These are phyloP conservation scores for Trichoderma sp. DNA, from an alignment of 2,329 filamentous ascomycete species.

Conservation along the genomic window DNA sequence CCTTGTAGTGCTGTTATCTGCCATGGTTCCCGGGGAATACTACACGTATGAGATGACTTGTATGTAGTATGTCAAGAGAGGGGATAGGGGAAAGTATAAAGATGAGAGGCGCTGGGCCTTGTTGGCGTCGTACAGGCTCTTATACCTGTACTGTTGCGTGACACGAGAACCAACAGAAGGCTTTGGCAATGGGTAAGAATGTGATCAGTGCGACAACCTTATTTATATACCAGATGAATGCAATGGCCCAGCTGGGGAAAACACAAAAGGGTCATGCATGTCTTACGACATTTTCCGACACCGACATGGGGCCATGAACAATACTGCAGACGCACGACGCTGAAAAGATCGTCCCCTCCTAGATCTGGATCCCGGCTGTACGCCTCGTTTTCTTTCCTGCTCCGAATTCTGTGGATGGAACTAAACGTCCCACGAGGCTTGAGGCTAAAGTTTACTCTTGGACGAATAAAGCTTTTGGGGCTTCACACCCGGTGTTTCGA, in stretches of 20 bases:
- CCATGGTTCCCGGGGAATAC: not conserved
- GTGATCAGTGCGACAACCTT: slow-evolving; percentile 3
- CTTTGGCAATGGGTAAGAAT: not conserved
- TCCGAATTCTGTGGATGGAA: not conserved
- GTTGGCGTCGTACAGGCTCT: not conserved
- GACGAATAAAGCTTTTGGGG: not conserved
- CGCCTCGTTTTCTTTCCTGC: not conserved
- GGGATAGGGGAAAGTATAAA: not conserved
- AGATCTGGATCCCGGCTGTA: not conserved
- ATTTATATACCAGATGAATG: not conserved
- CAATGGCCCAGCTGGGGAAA: not conserved
- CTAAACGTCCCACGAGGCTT: not conserved
- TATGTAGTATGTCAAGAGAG: not conserved
- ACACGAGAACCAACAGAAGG: not conserved
- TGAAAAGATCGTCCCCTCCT: not conserved
- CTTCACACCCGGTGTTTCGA: not conserved
- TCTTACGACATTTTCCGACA: slow-evolving; percentile 21
- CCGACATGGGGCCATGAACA: not conserved
- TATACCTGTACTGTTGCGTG: not conserved
- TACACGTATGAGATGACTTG: not conserved
- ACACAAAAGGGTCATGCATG: not conserved
- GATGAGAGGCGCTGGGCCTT: not conserved
- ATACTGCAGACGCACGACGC: not conserved
- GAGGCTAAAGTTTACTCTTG: not conserved
- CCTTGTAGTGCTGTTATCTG: not conserved